Evolutionary conservation across 805 yeast species (phyloP), one percentile per base, ranked within the genome.

Genomic region (Saccharomycopsis sp.): DNA sequence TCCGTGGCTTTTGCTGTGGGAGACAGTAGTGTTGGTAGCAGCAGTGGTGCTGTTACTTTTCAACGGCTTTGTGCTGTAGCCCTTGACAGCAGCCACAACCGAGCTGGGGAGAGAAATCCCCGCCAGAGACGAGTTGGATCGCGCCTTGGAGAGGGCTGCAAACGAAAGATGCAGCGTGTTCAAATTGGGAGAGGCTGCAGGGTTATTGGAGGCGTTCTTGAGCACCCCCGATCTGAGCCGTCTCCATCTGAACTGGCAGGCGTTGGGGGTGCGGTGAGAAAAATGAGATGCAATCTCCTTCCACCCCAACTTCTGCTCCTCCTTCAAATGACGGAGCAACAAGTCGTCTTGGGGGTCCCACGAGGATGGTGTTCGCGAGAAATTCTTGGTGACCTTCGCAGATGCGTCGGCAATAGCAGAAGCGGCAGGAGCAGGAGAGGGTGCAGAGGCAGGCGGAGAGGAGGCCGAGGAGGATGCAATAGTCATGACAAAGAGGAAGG

Each of bases 181-280:
- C 21, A 37, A 50, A 50, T 15, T 64, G 52, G 59, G 67, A 51
- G 47, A 58, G 1, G 63, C 56, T 18, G 66, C 53, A 1, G 62
- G 58, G 12, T 64, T 60, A 16, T 63, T 55, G 8, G 58, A 58
- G 46, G 63, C 57, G 21, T 65, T 57, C 24, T 75, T 69, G 47
- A 75, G 64, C 15, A 76, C 71, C 8, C 79, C 78, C 8, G 74
- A 68, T 64, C 75, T 80, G 52, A 84, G 72, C 62, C 96, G 72
- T 69, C 96, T 79, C 96, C 96, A 89, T 64, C 96, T 80, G 67
- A 88, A 88, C 71, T 88, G 95, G 65, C 96, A 88, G 1, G 95
- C 95, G 67, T 88, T 89, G 41, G 95, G 91, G 1, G 96, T 89
- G 67, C 96, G 75, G 68, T 85, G 85, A 50, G 82, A 78, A 70